phyloP scores from a whole-genome alignment of 768 basidiomycete genomes.

The Cystofilobasidium bisporidii region DNA sequence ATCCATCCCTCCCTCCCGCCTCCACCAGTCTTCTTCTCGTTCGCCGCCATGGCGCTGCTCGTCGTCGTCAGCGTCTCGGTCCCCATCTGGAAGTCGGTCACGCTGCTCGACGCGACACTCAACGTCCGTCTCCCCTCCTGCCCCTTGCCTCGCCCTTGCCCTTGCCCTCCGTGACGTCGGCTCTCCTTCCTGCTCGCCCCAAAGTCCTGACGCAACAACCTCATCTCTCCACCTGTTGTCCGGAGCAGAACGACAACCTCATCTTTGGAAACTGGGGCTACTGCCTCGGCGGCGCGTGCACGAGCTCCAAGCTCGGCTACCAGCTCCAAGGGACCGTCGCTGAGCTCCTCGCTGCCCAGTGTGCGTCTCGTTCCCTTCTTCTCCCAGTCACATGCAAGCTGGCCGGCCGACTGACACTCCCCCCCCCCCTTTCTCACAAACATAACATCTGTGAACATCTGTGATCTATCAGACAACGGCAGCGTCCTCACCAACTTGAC shows the following conservation, averaged over 20 bases:
- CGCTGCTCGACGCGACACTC: slow-evolving; percentile 8
- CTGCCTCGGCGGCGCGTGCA: slow-evolving; percentile 5
- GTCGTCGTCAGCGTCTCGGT: slow-evolving; percentile 19
- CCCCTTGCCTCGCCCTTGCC: background rate
- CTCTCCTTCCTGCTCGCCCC: too few species aligned
- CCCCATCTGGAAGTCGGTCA: slow-evolving; percentile 18
- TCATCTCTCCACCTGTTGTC: background rate
- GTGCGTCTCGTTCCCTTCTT: background rate
- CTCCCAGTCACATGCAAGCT: background rate
- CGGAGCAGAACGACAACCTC: background rate
- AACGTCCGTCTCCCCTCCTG: background rate
- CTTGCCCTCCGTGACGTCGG: too few species aligned
- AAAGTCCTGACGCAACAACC: too few species aligned
- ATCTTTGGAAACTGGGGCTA: slow-evolving; percentile 26
- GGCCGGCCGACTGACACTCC: too few species aligned
- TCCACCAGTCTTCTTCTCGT: slow-evolving; percentile 18
- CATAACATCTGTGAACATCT: too few species aligned
- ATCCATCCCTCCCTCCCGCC: background rate
- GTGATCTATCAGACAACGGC: background rate
- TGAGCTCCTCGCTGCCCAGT: background rate
- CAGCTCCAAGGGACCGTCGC: background rate
- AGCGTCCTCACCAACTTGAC: slow-evolving; percentile 15
- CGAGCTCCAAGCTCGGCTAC: slow-evolving; percentile 14
- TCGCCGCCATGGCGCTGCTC: slow-evolving; percentile 21
- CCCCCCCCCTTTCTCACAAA: too few species aligned